phyloP scores from a whole-genome alignment of 2,329 filamentous ascomycete species.

The Xylaria digitata region DNA sequence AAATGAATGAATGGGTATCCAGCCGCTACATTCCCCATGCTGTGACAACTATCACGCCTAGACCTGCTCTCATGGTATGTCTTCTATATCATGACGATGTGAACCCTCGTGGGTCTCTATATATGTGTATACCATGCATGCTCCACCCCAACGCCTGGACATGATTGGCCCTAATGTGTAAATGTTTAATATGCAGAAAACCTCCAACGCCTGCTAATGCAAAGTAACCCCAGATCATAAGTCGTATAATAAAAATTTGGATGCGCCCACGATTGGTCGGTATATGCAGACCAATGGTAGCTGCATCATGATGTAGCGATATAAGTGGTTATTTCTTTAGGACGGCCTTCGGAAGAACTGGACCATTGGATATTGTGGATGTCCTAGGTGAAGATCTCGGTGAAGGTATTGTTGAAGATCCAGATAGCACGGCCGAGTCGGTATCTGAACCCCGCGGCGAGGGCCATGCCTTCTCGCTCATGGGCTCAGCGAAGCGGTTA shows the following conservation, averaged over 20 bases:
- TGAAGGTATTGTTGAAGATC: slow-evolving; percentile 19
- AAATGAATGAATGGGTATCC: slow-evolving; percentile 20
- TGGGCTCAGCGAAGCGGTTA: slow-evolving; percentile 37
- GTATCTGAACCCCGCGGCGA: slow-evolving; percentile 22
- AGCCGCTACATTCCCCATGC: background rate
- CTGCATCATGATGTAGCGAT: background rate
- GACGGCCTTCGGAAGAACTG: slow-evolving; percentile 29
- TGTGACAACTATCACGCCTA: background rate
- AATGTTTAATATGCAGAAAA: slow-evolving; percentile 25
- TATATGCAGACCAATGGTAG: background rate
- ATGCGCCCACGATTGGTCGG: background rate
- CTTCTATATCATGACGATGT: slow-evolving; percentile 15
- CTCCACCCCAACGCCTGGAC: slow-evolving; percentile 21
- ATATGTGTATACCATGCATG: slow-evolving; percentile 3
- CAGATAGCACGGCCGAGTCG: slow-evolving; percentile 19
- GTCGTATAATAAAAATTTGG: slow-evolving; percentile 1
- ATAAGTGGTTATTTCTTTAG: slow-evolving; percentile 10
- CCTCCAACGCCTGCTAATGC: slow-evolving; percentile 24
- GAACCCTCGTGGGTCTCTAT: slow-evolving; percentile 18
- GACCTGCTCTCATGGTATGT: background rate
- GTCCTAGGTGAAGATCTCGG: slow-evolving; percentile 33
- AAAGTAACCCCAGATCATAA: slow-evolving; percentile 10
- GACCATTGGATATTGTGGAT: slow-evolving; percentile 18
- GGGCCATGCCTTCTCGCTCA: slow-evolving; percentile 39
- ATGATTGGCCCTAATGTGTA: slow-evolving; percentile 10